Base-by-base conservation (phyloP, 2,329 filamentous ascomycete species). In the Aureobasidium lini region DNA sequence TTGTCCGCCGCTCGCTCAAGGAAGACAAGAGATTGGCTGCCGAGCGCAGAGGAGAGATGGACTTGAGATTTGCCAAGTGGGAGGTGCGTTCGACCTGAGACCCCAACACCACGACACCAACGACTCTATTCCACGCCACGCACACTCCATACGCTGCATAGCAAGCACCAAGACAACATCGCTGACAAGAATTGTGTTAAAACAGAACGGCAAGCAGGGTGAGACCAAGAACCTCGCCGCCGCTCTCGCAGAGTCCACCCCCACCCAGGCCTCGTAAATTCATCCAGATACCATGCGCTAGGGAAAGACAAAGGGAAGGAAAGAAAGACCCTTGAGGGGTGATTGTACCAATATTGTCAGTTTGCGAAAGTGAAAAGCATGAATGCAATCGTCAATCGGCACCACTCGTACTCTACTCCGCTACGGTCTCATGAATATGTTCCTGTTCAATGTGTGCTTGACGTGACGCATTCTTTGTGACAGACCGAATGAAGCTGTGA, bases 1-100 rank as follows among this genome's bases (percentile, higher is more conserved):
- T 90, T 73, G 89, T 99, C 76, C 94, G 95, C 81, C 89, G 90
- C 76, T 95, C 91, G 76, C 83, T 99, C 76, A 96, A 97, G 84
- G 94, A 99, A 73, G 90, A 94, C 61, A 88, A 91, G 81, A 86
- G 94, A 79, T 77, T 96, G 67, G 75, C 76, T 67, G 91, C 92
- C 66, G 94, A 97, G 84, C 87, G 90, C 74, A 86, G 94, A 75
- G 92, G 91, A 73, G 85, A 91, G 77, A 87, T 87, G 78, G 93
- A 97, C 59, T 78, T 99, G 70, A 86, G 86, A 77, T 95, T 96
- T 72, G 82, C 90, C 68, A 95, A 93, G 84, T 99, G 94, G 94
- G 82, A 90, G 85, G 94, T 99, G 79, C 84, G 89, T 84, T 53
- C 10, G 10, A 39, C 32, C 47, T 15, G 29, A 48, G 5, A 18